Evolutionary conservation across 1,139 yeast genomes (phyloP), one percentile per base, ranked within the genome.

Genomic region (Scheffersomyces cryptocercus): DNA sequence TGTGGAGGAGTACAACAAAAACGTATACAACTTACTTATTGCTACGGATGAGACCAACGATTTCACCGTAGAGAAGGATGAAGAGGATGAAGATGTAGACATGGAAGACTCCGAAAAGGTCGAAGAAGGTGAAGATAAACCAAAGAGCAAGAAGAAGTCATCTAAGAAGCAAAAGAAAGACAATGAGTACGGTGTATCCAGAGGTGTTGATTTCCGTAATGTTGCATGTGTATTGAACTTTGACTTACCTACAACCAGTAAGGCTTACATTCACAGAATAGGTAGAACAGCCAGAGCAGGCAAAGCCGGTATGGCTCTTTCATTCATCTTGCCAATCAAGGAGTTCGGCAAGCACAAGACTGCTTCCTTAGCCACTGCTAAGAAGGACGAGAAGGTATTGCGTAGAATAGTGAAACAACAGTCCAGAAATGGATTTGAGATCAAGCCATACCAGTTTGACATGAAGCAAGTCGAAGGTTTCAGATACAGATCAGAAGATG

Each of bases 221-320:
- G 98, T 95, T 49, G 95, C 98, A 13, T 93, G 98, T 70, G 99
- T 95, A 4, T 73, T 95, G 51, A 95, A 95, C 67, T 95, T 95
- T 62, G 99, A 95, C 64, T 73, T 95, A 53, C 99, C 99, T 36
- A 79, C 89, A 3, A 84, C 96, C 5, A 85, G 98, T 4, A 86
- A 86, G 59, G 82, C 96, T 5, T 95, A 95, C 61, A 84, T 90
- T 35, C 99, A 95, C 65, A 81, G 99, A 62, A 81, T 95, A 38
- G 99, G 99, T 41, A 84, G 99, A 73, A 93, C 99, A 2, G 99
- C 99, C 4, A 83, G 99, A 66, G 99, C 97, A 5, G 96, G 97
- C 40, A 89, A 89, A 62, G 77, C 95, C 1, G 99, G 99, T 46
- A 91, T 90, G 82, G 87, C 98, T 0, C 77, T 95, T 47, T 90